A percentile compares a stretch with the other conserved stretches of the same genome.
Evolutionary conservation across 2,329 filamentous ascomycete species (phyloP).

Genomic region (Neonectria hederae): DNA sequence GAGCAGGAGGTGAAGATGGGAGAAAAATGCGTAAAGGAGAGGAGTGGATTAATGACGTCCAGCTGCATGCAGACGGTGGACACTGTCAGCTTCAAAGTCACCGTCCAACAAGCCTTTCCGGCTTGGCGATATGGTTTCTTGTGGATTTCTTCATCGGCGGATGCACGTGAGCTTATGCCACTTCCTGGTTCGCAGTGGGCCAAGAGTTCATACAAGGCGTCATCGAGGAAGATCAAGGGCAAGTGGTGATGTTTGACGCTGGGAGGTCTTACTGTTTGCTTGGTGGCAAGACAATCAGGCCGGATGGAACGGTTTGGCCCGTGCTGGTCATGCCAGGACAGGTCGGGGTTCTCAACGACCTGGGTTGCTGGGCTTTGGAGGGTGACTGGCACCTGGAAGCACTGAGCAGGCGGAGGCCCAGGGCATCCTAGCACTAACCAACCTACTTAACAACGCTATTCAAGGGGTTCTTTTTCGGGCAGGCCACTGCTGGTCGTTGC

Average conservation of each 20-base stretch:
- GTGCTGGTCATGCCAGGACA: slow-evolving; percentile 18
- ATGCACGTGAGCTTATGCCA: too few species aligned
- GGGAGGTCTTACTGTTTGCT: slow-evolving; percentile 2
- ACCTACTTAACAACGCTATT: background rate
- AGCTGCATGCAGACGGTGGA: slow-evolving; percentile 25
- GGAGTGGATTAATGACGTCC: slow-evolving; percentile 29
- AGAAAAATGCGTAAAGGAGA: background rate
- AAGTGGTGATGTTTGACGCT: background rate
- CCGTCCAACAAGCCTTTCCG: too few species aligned
- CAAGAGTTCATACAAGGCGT: background rate
- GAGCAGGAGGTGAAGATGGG: slow-evolving; percentile 9
- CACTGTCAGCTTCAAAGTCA: background rate
- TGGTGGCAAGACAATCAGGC: slow-evolving; percentile 21
- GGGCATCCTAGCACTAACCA: background rate
- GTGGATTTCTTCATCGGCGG: background rate
- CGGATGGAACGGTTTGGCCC: slow-evolving; percentile 25
- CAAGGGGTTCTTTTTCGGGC: slow-evolving; percentile 24
- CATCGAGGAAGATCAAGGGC: background rate
- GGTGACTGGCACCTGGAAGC: background rate
- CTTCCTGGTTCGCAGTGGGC: background rate
- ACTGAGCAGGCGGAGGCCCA: slow-evolving; percentile 3
- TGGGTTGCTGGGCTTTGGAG: background rate
- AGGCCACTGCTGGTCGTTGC: background rate
- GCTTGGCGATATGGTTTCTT: background rate
- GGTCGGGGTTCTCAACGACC: background rate